Conservation (phyloP, 805 yeast species). For the Yamadazyma endophytica region DNA sequence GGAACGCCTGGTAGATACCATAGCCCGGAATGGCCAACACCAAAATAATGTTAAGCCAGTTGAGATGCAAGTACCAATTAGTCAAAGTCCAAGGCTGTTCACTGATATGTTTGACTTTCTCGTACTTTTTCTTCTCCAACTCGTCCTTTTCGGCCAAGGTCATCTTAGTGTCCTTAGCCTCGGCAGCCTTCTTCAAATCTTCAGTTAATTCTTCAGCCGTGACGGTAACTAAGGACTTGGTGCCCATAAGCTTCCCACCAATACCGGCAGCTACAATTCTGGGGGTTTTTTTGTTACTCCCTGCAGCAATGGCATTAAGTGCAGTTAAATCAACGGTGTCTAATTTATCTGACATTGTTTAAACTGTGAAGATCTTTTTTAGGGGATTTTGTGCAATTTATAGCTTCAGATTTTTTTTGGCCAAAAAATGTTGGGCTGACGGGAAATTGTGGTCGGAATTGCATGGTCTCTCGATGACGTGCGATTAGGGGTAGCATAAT, state of each 20-base stretch:
- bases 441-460: too few relatives aligned
- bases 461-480: too few relatives aligned
- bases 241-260: slow-evolving; percentile 78
- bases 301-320: slow-evolving; percentile 79
- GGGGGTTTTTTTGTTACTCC: slow-evolving; percentile 64
- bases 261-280: slow-evolving; percentile 76
- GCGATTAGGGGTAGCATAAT: too few relatives aligned
- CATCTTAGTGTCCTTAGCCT: slow-evolving; percentile 1
- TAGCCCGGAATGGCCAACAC: slow-evolving; percentile 57
- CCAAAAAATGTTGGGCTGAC: slow-evolving; percentile 4
- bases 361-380: too few relatives aligned
- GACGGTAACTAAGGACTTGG: slow-evolving; percentile 64
- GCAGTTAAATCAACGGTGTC: slow-evolving; percentile 54
- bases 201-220: slow-evolving; percentile 60
- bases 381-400: too few relatives aligned
- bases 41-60: slow-evolving; percentile 70
- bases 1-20: slow-evolving; percentile 46
- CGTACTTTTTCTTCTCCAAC: slow-evolving; percentile 35
- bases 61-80: slow-evolving; percentile 73
- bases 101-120: slow-evolving; percentile 53
- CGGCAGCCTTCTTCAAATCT: slow-evolving; percentile 39
- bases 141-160: slow-evolving; percentile 34
- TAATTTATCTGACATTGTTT: slow-evolving; percentile 12
- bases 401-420: too few relatives aligned
- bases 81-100: slow-evolving; percentile 73